A percentile compares a stretch with the other conserved stretches of the same genome.
Evolutionary conservation across 2,329 filamentous ascomycete genomes (phyloP).

Genomic region (Sporothrix mexicana): DNA sequence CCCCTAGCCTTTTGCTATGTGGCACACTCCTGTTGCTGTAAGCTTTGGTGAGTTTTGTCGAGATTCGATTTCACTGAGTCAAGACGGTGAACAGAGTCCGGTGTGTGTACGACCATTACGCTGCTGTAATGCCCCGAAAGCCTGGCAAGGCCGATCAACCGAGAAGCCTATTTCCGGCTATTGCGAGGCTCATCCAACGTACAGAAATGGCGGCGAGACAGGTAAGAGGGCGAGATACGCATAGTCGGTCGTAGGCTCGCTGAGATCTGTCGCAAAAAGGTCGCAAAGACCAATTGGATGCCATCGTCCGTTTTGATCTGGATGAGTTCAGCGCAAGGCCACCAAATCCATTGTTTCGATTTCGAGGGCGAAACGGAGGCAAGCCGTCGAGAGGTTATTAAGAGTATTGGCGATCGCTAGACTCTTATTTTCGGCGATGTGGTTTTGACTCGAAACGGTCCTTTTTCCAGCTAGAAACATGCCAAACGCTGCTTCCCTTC

Average conservation of each 20-base stretch:
- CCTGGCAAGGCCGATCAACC: not conserved
- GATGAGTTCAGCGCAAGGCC: conserved; percentile 6
- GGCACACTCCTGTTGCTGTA: conserved; percentile 6
- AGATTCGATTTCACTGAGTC: not conserved
- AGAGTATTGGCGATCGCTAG: conserved; percentile 2
- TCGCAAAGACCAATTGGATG: not conserved
- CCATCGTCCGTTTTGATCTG: not conserved
- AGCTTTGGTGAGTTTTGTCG: not conserved
- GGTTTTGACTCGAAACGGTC: not conserved
- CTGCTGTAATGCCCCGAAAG: not conserved
- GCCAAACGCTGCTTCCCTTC: conserved; percentile 9
- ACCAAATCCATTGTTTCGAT: no score
- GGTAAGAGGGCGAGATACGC: not conserved
- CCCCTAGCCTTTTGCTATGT: not conserved
- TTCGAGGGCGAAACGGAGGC: not conserved
- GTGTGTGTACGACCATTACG: no score
- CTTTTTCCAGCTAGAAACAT: not conserved
- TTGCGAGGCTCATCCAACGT: not conserved
- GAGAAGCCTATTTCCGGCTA: conserved; percentile 10
- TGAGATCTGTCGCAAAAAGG: not conserved
- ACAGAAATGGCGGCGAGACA: not conserved
- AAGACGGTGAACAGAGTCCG: conserved; percentile 15
- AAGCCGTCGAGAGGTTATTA: not conserved
- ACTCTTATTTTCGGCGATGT: not conserved
- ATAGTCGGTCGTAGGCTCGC: not conserved